Conservation (phyloP, 805 yeast genomes). For the Candida multigemmis region DNA sequence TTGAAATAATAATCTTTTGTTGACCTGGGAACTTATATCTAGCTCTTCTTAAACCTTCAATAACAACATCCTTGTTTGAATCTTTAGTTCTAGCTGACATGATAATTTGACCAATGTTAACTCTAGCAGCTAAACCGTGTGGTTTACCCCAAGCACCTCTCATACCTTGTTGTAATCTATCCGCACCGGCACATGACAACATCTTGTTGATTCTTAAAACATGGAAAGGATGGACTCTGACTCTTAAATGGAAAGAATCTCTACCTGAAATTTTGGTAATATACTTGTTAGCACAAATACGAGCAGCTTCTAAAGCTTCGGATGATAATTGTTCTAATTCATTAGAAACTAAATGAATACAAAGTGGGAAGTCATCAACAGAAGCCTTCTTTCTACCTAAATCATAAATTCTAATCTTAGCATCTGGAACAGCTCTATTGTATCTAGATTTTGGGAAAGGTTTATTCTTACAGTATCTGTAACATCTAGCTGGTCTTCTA, state of each 20-base stretch:
- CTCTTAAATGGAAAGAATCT: constrained; percentile 99
- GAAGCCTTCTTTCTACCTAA: constrained; percentile 99
- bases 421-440: constrained; percentile 99
- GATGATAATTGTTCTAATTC: constrained; percentile 98
- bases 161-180: constrained; percentile 99
- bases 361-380: constrained; percentile 98
- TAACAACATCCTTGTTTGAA: constrained; percentile 91
- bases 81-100: constrained; percentile 98
- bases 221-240: constrained; percentile 99
- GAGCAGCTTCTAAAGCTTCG: constrained; percentile 99
- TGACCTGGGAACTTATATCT: constrained; percentile 99
- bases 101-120: constrained; percentile 95
- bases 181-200: constrained; percentile 99
- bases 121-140: constrained; percentile 99
- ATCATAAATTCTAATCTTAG: constrained; percentile 98
- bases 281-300: constrained; percentile 99
- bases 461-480: constrained; percentile 99
- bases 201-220: constrained; percentile 99
- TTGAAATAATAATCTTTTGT: constrained; percentile 97
- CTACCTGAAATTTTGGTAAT: constrained; percentile 96
- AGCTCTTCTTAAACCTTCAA: constrained; percentile 99
- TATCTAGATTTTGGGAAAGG: constrained; percentile 99
- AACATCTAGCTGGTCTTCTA: constrained; percentile 99
- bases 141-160: constrained; percentile 99
- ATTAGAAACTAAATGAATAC: constrained; percentile 98